phyloP scores from a whole-genome alignment of 805 yeast species.

The Kodamaea kaohsiungensis region DNA sequence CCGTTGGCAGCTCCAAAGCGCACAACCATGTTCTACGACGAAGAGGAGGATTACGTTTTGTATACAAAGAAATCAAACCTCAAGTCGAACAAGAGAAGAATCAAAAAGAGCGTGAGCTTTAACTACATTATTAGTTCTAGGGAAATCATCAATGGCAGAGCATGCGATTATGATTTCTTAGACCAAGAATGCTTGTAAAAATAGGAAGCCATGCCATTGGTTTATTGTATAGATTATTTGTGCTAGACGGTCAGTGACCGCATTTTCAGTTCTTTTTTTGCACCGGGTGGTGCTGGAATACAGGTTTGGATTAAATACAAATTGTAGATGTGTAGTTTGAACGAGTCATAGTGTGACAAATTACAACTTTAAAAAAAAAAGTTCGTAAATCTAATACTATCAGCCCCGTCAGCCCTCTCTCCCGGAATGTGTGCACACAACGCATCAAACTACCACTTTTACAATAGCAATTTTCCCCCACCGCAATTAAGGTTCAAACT shows the following conservation, averaged over 20 bases:
- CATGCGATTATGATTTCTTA: constrained; percentile 44
- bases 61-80: constrained; percentile 7
- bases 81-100: constrained; percentile 14
- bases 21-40: neutral
- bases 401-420: neutral
- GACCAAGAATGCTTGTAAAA: constrained; percentile 35
- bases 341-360: too few species aligned
- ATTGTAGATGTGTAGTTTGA: neutral
- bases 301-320: neutral
- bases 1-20: constrained; percentile 7
- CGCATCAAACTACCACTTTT: neutral
- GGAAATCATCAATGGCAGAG: constrained; percentile 45
- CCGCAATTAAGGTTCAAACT: neutral
- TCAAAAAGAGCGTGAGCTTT: constrained; percentile 39
- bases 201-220: neutral
- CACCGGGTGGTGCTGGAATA: constrained; percentile 3
- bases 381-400: neutral
- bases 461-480: neutral
- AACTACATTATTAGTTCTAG: constrained; percentile 44
- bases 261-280: constrained; percentile 2
- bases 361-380: too few species aligned
- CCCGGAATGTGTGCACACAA: neutral
- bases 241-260: constrained; percentile 3
- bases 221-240: neutral
- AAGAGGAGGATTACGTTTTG: constrained; percentile 12